Conservation (phyloP, 371 early-diverging fungal genomes). For the Mortierella sp. region DNA sequence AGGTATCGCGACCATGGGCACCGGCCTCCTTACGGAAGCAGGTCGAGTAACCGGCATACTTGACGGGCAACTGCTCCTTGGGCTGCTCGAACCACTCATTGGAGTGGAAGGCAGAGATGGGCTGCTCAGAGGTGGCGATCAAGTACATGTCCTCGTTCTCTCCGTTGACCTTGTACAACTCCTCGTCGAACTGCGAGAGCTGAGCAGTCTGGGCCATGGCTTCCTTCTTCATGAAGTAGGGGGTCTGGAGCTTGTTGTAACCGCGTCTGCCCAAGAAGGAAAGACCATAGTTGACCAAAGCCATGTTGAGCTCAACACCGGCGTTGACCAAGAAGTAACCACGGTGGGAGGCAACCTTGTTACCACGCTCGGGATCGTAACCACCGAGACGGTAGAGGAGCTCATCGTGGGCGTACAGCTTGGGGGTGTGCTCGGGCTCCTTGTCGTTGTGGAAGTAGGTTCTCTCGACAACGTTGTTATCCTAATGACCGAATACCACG, state of each 20-base stretch:
- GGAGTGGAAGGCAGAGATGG: slow-evolving; percentile 97
- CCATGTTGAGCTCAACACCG: slow-evolving; percentile 98
- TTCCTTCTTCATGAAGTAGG: slow-evolving; percentile 99
- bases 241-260: slow-evolving; percentile 98
- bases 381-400: slow-evolving; percentile 94
- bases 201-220: slow-evolving; percentile 99
- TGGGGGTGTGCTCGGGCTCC: slow-evolving; percentile 76
- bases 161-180: slow-evolving; percentile 96
- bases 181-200: slow-evolving; percentile 99
- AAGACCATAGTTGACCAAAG: slow-evolving; percentile 98
- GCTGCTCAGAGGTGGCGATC: slow-evolving; percentile 99
- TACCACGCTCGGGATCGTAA: slow-evolving; percentile 94
- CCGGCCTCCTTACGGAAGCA: slow-evolving; percentile 99
- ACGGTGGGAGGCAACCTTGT: slow-evolving; percentile 98
- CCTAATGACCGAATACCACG: slow-evolving; percentile 53
- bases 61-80: slow-evolving; percentile 91
- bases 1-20: slow-evolving; percentile 99
- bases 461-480: slow-evolving; percentile 88
- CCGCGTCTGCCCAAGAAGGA: slow-evolving; percentile 91
- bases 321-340: slow-evolving; percentile 98
- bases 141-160: slow-evolving; percentile 98
- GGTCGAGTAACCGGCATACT: slow-evolving; percentile 98
- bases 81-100: slow-evolving; percentile 98
- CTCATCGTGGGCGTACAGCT: slow-evolving; percentile 93
- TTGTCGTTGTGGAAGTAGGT: slow-evolving; percentile 72